A percentile compares a stretch with the other conserved stretches of the same genome.
Evolutionary conservation across 2,329 filamentous ascomycete genomes (phyloP).

Genomic region (Calycina marina): DNA sequence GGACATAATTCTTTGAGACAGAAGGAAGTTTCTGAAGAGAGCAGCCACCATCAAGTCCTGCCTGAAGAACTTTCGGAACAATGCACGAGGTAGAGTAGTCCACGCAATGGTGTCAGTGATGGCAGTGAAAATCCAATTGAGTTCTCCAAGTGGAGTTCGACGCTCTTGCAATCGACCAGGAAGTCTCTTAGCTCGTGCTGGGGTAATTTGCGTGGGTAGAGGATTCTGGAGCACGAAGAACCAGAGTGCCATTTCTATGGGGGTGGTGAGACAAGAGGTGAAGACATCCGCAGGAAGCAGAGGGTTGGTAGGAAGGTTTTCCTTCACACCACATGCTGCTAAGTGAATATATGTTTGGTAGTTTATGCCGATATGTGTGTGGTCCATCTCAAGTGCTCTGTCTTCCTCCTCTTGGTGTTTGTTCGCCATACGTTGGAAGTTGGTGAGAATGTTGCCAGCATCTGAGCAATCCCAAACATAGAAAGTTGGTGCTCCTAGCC

Average conservation of each 20-base stretch:
- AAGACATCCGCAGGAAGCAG: constrained; percentile 88
- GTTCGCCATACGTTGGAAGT: constrained; percentile 87
- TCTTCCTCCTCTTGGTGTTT: constrained; percentile 87
- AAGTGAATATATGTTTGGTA: constrained; percentile 68
- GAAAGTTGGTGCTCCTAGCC: constrained; percentile 88
- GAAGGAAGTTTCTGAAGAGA: constrained; percentile 86
- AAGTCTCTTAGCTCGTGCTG: constrained; percentile 76
- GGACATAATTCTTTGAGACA: constrained; percentile 90
- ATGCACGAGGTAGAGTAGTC: constrained; percentile 78
- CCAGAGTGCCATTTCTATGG: constrained; percentile 91
- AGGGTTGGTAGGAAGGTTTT: constrained; percentile 90
- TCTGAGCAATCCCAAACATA: constrained; percentile 98
- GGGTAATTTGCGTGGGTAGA: constrained; percentile 47
- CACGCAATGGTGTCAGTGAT: constrained; percentile 98
- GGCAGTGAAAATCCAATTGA: constrained; percentile 99
- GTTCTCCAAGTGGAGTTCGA: constrained; percentile 81
- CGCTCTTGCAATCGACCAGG: constrained; percentile 86
- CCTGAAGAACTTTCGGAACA: constrained; percentile 94
- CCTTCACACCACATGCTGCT: constrained; percentile 78
- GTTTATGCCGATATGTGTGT: constrained; percentile 66
- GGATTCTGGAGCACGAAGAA: constrained; percentile 88
- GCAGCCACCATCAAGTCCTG: constrained; percentile 99
- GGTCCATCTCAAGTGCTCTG: constrained; percentile 61
- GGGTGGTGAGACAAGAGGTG: constrained; percentile 88
- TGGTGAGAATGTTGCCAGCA: constrained; percentile 86